phyloP scores from a whole-genome alignment of 371 early-diverging fungal species.

The Rhizomucor miehei region DNA sequence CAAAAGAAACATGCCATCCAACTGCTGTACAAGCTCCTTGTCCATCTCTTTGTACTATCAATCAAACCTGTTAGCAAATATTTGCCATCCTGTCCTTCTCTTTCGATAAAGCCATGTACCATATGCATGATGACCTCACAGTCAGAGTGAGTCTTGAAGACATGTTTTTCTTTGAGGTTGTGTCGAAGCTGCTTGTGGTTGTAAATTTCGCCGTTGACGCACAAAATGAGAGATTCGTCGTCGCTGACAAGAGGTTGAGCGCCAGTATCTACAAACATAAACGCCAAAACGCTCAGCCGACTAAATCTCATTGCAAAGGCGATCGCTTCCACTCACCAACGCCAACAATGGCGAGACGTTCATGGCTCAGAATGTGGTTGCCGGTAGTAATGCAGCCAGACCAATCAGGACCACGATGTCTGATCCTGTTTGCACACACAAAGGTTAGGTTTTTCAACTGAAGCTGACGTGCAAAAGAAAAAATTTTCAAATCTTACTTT shows the following conservation, averaged over 20 bases:
- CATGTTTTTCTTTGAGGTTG: slow-evolving; percentile 62
- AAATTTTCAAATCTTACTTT: slow-evolving; percentile 54
- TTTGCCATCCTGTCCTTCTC: neutral
- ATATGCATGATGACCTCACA: slow-evolving; percentile 94
- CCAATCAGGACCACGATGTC: slow-evolving; percentile 98
- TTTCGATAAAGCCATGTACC: slow-evolving; percentile 49
- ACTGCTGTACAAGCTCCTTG: slow-evolving; percentile 68
- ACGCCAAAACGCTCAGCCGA: too few relatives aligned
- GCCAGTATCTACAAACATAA: slow-evolving; percentile 66
- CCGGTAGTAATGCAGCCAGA: slow-evolving; percentile 78
- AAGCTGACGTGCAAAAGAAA: slow-evolving; percentile 8
- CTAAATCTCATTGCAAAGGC: too few relatives aligned
- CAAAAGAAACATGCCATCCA: slow-evolving; percentile 97
- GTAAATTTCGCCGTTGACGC: slow-evolving; percentile 98
- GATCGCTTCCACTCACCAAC: slow-evolving; percentile 66
- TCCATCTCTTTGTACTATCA: slow-evolving; percentile 85
- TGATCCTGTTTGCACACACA: slow-evolving; percentile 38
- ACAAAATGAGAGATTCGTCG: slow-evolving; percentile 79
- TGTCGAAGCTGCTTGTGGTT: slow-evolving; percentile 89
- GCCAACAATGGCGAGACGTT: slow-evolving; percentile 97
- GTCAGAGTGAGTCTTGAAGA: slow-evolving; percentile 93
- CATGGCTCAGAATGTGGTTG: slow-evolving; percentile 91
- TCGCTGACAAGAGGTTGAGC: slow-evolving; percentile 93
- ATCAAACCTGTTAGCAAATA: neutral
- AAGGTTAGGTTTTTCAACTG: neutral